A percentile compares a stretch with the other conserved stretches of the same genome.
phyloP scores from a whole-genome alignment of 1,284 basidiomycete species.

The Heterobasidion irregulare region DNA sequence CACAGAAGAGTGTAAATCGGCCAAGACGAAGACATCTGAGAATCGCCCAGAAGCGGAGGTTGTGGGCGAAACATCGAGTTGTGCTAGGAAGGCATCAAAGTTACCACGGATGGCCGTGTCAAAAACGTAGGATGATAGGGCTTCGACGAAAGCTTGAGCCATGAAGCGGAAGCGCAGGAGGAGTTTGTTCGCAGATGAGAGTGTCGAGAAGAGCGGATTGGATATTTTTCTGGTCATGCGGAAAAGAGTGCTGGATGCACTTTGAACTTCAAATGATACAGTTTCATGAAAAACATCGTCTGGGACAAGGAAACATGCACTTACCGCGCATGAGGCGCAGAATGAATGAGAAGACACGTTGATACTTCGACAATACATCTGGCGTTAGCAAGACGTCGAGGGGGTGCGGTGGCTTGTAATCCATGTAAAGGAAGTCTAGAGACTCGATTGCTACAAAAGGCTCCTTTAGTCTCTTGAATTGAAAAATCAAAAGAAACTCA shows the following conservation, averaged over 20 bases:
- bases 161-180: constrained; percentile 67
- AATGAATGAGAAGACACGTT: constrained; percentile 71
- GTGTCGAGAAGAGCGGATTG: constrained; percentile 50
- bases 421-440: constrained; percentile 81
- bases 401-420: constrained; percentile 73
- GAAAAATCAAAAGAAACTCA: constrained; percentile 28
- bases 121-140: constrained; percentile 61
- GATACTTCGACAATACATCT: constrained; percentile 74
- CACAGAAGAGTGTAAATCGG: constrained; percentile 59
- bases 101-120: constrained; percentile 72
- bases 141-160: constrained; percentile 59
- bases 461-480: constrained; percentile 5
- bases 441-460: constrained; percentile 38
- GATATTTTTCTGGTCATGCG: constrained; percentile 42
- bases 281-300: neutral
- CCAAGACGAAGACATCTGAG: constrained; percentile 70
- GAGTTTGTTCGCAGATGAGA: constrained; percentile 40
- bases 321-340: constrained; percentile 70
- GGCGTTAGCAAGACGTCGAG: constrained; percentile 64
- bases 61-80: constrained; percentile 13
- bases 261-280: constrained; percentile 46
- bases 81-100: constrained; percentile 59
- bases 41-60: constrained; percentile 22
- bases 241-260: constrained; percentile 59
- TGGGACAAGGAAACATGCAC: constrained; percentile 6